Conservation (phyloP, 495 filamentous ascomycete species). For the Podospora tetraspora region DNA sequence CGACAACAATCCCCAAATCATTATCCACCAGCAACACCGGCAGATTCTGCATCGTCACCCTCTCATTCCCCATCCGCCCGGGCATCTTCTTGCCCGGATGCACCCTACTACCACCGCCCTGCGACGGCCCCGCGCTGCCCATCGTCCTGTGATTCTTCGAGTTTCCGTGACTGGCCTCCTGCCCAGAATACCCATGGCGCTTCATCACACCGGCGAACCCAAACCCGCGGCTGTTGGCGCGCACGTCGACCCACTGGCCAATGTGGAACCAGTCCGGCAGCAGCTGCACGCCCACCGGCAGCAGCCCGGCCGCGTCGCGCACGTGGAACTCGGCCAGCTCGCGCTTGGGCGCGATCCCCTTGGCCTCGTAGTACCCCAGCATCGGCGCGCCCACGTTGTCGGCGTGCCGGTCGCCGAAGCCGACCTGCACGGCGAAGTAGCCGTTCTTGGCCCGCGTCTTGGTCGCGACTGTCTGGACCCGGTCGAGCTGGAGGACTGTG, state of each 20-base stretch:
- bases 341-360: conserved; percentile 74
- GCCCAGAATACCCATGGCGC: conserved; percentile 77
- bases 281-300: conserved; percentile 66
- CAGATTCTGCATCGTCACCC: conserved; percentile 82
- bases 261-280: conserved; percentile 80
- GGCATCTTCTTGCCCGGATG: conserved; percentile 96
- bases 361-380: conserved; percentile 77
- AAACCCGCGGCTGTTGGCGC: conserved; percentile 71
- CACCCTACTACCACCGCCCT: conserved; percentile 88
- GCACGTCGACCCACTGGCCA: conserved; percentile 85
- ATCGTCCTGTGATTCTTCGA: conserved; percentile 86
- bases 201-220: conserved; percentile 99
- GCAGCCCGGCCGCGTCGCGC: conserved; percentile 63
- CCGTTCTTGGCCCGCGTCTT: conserved; percentile 78
- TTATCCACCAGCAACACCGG: conserved; percentile 82
- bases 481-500: conserved; percentile 91
- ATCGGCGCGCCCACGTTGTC: conserved; percentile 71
- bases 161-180: conserved; percentile 89
- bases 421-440: conserved; percentile 89
- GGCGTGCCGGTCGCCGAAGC: conserved; percentile 68
- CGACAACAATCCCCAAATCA: conserved; percentile 77
- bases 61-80: conserved; percentile 84
- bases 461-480: conserved; percentile 77
- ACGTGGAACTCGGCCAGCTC: conserved; percentile 84
- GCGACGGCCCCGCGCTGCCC: conserved; percentile 78